Evolutionary conservation across 2,329 filamentous ascomycete genomes (phyloP).

Genomic region (Claviceps africana): DNA sequence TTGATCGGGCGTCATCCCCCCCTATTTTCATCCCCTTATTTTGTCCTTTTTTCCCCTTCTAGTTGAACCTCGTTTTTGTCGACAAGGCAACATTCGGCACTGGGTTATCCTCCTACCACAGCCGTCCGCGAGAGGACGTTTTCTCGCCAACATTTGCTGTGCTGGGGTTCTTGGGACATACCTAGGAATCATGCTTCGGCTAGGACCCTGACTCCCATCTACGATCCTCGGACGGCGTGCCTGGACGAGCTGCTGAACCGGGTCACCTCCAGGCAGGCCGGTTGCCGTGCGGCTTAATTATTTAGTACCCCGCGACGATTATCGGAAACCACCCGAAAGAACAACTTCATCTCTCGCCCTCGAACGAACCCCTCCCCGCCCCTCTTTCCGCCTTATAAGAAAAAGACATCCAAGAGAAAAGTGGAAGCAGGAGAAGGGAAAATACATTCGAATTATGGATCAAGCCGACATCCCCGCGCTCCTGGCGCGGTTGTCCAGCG

Average conservation of each 20-base stretch:
- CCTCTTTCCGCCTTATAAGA: no score
- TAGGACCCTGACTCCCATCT: neutral
- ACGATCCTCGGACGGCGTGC: neutral
- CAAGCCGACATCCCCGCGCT: constrained; percentile 54
- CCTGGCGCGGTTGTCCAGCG: constrained; percentile 48
- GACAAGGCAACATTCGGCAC: neutral
- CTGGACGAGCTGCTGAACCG: neutral
- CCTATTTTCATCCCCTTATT: neutral
- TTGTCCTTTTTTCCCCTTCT: neutral
- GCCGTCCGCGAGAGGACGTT: neutral
- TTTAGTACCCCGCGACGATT: neutral
- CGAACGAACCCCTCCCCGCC: constrained; percentile 1
- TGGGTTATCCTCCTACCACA: neutral
- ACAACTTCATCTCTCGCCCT: neutral
- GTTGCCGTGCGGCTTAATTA: neutral
- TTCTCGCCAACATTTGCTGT: neutral
- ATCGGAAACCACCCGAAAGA: neutral
- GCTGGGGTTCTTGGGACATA: neutral
- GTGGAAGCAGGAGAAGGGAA: no score
- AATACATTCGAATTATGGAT: constrained; percentile 33
- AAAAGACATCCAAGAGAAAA: no score
- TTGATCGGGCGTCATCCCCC: no score
- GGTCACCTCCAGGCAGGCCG: neutral
- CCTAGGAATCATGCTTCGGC: neutral
- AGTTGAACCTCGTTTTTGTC: neutral